phyloP scores from a whole-genome alignment of 768 basidiomycete genomes.

The Hortiboletus campestris region DNA sequence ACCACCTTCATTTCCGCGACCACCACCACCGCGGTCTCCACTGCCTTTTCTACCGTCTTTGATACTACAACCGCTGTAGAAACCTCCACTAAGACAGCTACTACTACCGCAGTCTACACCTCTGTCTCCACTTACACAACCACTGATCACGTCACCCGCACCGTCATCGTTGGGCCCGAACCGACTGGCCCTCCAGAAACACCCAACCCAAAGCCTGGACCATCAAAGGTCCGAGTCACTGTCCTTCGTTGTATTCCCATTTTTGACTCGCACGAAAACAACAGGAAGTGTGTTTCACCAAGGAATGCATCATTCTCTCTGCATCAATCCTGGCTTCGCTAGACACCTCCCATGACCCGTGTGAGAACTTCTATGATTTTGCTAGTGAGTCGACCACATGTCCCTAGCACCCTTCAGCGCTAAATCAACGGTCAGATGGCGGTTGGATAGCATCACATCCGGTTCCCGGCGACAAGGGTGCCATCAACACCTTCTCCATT shows the following conservation, averaged over 20 bases:
- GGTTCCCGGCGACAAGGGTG: conserved; percentile 81
- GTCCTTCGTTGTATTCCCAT: neutral
- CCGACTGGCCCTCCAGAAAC: conserved; percentile 42
- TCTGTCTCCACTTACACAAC: conserved; percentile 39
- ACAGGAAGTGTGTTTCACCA: conserved; percentile 68
- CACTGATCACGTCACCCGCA: conserved; percentile 37
- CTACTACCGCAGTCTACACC: conserved; percentile 37
- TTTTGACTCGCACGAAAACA: conserved; percentile 6
- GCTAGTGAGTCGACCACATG: conserved; percentile 61
- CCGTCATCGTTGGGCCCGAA: conserved; percentile 42
- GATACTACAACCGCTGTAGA: conserved; percentile 37
- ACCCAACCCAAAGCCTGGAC: conserved; percentile 62
- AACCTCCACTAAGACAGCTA: conserved; percentile 41
- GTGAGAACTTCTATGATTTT: conserved; percentile 93
- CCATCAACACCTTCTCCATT: conserved; percentile 68
- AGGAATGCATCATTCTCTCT: conserved; percentile 80
- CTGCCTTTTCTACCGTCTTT: conserved; percentile 31
- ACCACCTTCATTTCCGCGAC: conserved; percentile 31
- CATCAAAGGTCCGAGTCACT: conserved; percentile 46
- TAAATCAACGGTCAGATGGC: conserved; percentile 51
- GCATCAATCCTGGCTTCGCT: conserved; percentile 78
- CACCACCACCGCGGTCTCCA: conserved; percentile 35
- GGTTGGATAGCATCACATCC: conserved; percentile 86
- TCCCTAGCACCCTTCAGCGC: neutral
- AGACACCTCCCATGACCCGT: conserved; percentile 84